Evolutionary conservation across 257 asterid species (phyloP), one percentile per base, ranked within the genome.

Genomic region (Rehmannia glutinosa): DNA sequence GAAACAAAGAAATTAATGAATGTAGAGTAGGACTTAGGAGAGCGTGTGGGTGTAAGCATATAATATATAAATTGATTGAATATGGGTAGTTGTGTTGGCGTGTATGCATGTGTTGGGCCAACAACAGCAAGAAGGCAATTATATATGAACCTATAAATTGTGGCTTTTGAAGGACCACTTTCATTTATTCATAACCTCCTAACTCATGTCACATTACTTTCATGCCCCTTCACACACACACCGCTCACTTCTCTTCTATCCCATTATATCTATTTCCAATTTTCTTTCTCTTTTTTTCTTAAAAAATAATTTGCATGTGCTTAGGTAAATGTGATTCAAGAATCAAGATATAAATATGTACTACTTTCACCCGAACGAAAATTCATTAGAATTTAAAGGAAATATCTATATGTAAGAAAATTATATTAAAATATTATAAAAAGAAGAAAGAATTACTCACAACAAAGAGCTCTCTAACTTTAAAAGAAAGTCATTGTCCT

Each of bases 151-250:
- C 54, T 12, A 15, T 15, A 62, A 42, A 12, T 43, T 27, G 42
- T 52, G 35, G 63, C 38, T 35, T 66, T n/a, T 67, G 61, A 42
- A 64, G 77, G 83, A 62, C 81, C 86, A 68, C 66, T 32, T 58
- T 30, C 77, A 81, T 74, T 69, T 45, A 68, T 30, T 60, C 25
- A 21, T 64, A 50, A 69, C 54, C 41, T 52, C 64, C 47, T 21
- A 50, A 64, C 62, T 28, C 77, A 6, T 38, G 58, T 69, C 54
- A 25, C 66, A 24, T 54, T 69, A 71, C 74, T 70, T 69, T 21
- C 72, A 43, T 70, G 69, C 64, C 63, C 39, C 35, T 36, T 64
- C 46, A 7, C 4, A 5, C 56, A 42, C 7, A 8, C 56, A 51
- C 74, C 73, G 51, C 75, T 19, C 52, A 21, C 39, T 52, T 17